These are phyloP conservation scores for Madurella fahalii DNA, from an alignment of 2,329 filamentous ascomycete species.

Conservation along the genomic window DNA sequence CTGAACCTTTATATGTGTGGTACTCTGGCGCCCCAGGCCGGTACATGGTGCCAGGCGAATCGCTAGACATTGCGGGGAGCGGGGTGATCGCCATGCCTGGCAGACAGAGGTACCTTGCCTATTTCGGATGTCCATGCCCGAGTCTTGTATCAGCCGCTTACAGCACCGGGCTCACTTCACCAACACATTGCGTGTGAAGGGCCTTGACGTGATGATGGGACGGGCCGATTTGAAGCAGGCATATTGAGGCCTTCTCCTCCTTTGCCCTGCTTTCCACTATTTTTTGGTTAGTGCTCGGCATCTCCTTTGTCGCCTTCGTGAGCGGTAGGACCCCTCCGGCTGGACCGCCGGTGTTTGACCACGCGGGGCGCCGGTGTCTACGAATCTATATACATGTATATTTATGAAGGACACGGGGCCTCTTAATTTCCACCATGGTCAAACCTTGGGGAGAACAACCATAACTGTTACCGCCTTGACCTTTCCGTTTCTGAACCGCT, in stretches of 20 bases:
- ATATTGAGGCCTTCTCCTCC: not conserved
- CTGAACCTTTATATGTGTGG: constrained; percentile 7
- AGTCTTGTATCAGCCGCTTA: not conserved
- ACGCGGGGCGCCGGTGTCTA: not conserved
- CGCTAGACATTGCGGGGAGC: constrained; percentile 12
- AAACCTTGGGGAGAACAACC: not conserved
- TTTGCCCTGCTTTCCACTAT: not conserved
- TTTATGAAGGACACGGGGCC: not conserved
- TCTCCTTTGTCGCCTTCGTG: too few relatives aligned
- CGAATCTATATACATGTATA: too few relatives aligned
- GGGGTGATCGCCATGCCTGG: constrained; percentile 2
- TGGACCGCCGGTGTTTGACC: too few relatives aligned
- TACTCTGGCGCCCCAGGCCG: constrained; percentile 12
- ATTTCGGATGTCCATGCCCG: constrained; percentile 1
- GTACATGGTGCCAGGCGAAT: constrained; percentile 1
- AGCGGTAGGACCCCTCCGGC: too few relatives aligned
- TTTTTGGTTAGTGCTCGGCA: too few relatives aligned
- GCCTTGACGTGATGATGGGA: not conserved
- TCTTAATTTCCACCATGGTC: not conserved
- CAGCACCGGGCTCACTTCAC: not conserved
- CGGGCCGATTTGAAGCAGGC: constrained; percentile 12
- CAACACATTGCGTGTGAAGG: not conserved
- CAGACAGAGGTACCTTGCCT: constrained; percentile 6
- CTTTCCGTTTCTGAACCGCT: not conserved
- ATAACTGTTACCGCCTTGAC: not conserved